Evolutionary conservation across 176 grass and related monocot genomes (phyloP), one percentile per base, ranked within the genome.

Genomic region (Coix lacrymajobi): DNA sequence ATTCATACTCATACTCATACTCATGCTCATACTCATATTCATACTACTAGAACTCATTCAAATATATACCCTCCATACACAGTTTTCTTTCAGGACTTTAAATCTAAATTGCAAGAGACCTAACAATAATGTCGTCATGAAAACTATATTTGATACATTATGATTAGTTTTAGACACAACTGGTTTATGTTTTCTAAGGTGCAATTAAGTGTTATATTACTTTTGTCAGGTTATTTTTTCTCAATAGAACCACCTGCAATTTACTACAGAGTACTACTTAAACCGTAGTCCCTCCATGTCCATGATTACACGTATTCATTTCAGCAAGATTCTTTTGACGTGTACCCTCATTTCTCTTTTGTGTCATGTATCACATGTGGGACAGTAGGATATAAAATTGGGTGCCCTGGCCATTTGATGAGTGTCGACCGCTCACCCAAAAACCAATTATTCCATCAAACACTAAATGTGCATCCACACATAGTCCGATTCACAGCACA

Each of bases 321-420:
- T 77, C 31, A 78, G 76, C 30, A 75, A 36, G 41, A 70, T 86
- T 39, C n/a, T 67, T 77, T 82, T 76, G 43, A 73, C 57, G 58
- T 71, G 65, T 38, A 20, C 16, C 6, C 12, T 24, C 22, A 19
- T 82, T 78, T 30, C 8, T 39, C 31, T 63, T 80, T 45, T 41
- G 56, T 66, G 28, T 67, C 66, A 57, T 66, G 79, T 69, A 69
- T 75, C 70, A 81, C 62, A 45, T 81, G 49, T 7, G 15, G 49
- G 40, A 48, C 14, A 72, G n/a, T 30, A 48, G 69, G 13, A 72
- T 30, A 32, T 48, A 76, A 19, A 81, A 40, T 63, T 76, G 46
- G 66, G 58, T 45, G 56, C 8, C 29, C 29, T 72, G 44, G 20
- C 7, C 57, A 73, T 77, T 56, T 82, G 12, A 66, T 33, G 3